These are phyloP conservation scores for Juglanconis oblonga DNA, from an alignment of 2,329 filamentous ascomycete genomes.

Conservation along the genomic window DNA sequence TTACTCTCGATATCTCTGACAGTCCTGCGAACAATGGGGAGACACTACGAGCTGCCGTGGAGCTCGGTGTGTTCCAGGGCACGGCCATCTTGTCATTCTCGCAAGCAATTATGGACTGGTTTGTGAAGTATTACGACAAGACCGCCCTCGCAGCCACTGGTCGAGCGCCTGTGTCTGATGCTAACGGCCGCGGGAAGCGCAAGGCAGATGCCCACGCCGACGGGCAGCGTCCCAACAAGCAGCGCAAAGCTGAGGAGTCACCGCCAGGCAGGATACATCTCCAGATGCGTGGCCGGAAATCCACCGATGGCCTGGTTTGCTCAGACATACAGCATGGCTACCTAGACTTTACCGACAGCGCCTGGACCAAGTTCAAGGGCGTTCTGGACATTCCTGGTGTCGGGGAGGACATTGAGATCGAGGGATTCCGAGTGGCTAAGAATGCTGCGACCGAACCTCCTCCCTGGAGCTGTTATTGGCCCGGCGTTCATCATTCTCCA, in stretches of 20 bases:
- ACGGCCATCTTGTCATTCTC: neutral
- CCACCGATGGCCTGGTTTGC: neutral
- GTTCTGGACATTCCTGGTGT: neutral
- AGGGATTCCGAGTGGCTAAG: neutral
- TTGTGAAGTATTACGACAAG: neutral
- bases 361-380: neutral
- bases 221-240: neutral
- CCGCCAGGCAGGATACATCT: neutral
- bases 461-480: neutral
- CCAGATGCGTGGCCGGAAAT: neutral
- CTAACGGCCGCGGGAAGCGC: neutral
- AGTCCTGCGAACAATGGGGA: neutral
- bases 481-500: neutral
- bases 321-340: neutral
- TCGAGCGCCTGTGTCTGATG: no score
- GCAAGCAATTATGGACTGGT: neutral
- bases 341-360: neutral
- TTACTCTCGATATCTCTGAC: neutral
- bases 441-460: neutral
- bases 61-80: neutral
- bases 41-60: neutral
- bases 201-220: neutral
- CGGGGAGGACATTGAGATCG: neutral
- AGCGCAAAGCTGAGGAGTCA: neutral
- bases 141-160: neutral